Conservation (phyloP, 2,329 filamentous ascomycete species). For the Cercospora zeae-maydis region DNA sequence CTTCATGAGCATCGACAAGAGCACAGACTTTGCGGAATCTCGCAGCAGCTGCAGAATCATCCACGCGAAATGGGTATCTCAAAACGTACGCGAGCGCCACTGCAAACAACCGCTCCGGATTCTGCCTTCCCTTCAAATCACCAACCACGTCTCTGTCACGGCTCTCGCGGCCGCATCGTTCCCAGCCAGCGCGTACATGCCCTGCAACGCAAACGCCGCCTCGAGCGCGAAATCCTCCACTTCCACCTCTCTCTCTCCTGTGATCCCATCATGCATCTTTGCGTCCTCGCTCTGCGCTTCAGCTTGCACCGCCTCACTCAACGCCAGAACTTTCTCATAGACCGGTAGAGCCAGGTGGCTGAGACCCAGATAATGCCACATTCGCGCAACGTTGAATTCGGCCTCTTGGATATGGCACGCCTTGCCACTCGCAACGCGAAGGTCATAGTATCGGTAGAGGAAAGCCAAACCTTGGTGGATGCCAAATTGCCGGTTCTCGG, state of each 20-base stretch:
- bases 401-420: constrained; percentile 64
- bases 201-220: constrained; percentile 71
- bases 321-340: constrained; percentile 59
- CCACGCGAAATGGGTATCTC: constrained; percentile 6
- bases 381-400: constrained; percentile 73
- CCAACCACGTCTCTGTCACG: constrained; percentile 57
- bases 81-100: background rate
- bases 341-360: constrained; percentile 67
- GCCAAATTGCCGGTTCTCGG: constrained; percentile 83
- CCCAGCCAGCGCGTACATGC: constrained; percentile 62
- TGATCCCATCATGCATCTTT: constrained; percentile 39
- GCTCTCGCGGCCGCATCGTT: constrained; percentile 58
- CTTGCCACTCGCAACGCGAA: constrained; percentile 45
- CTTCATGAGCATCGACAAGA: background rate
- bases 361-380: constrained; percentile 72
- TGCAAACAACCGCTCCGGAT: background rate
- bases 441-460: constrained; percentile 67
- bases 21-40: background rate
- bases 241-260: constrained; percentile 24
- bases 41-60: background rate
- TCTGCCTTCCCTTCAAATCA: constrained; percentile 35
- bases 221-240: constrained; percentile 62
- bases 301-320: constrained; percentile 47
- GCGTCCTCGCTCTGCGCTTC: constrained; percentile 27
- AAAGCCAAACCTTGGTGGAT: constrained; percentile 83